Conservation (phyloP, 1,284 basidiomycete species). For the Pulchroboletus neoregius region DNA sequence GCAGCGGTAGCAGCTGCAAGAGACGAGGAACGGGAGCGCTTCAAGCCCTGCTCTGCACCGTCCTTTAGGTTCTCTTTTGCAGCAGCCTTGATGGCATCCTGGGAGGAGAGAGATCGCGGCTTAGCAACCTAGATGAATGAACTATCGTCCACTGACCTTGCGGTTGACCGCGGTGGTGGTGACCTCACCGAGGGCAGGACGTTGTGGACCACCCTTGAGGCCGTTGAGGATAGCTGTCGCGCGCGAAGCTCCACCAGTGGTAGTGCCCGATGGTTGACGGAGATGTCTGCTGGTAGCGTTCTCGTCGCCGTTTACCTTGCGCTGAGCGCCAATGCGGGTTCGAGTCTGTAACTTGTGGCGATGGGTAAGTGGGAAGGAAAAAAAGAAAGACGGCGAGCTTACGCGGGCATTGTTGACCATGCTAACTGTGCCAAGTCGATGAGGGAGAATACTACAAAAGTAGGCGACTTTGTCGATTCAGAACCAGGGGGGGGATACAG, state of each 20-base stretch:
- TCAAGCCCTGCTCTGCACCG: conserved; percentile 50
- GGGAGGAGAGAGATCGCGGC: conserved; percentile 12
- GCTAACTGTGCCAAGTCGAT: conserved; percentile 32
- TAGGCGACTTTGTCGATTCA: conserved; percentile 17
- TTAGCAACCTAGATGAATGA: conserved; percentile 10
- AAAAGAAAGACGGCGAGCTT: conserved; percentile 25
- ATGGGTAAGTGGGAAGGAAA: background rate
- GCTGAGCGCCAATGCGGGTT: conserved; percentile 44
- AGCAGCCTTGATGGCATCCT: conserved; percentile 30
- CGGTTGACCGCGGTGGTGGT: conserved; percentile 67
- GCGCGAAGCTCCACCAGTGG: conserved; percentile 44
- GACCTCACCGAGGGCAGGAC: conserved; percentile 69
- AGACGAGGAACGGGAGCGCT: conserved; percentile 59
- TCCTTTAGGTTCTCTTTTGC: conserved; percentile 45
- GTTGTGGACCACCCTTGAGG: conserved; percentile 44
- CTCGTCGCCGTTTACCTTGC: conserved; percentile 65
- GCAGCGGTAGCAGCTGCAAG: conserved; percentile 52
- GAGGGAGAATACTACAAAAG: conserved; percentile 32
- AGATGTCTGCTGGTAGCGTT: conserved; percentile 64
- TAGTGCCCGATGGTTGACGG: conserved; percentile 53
- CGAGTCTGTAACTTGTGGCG: conserved; percentile 33
- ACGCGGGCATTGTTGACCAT: conserved; percentile 61
- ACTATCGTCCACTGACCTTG: conserved; percentile 47
- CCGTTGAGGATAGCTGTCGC: conserved; percentile 48
- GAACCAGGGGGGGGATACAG: conserved; percentile 16